Evolutionary conservation across 306 rosid species (phyloP), one percentile per base, ranked within the genome.

Genomic region (Sindora glabra): DNA sequence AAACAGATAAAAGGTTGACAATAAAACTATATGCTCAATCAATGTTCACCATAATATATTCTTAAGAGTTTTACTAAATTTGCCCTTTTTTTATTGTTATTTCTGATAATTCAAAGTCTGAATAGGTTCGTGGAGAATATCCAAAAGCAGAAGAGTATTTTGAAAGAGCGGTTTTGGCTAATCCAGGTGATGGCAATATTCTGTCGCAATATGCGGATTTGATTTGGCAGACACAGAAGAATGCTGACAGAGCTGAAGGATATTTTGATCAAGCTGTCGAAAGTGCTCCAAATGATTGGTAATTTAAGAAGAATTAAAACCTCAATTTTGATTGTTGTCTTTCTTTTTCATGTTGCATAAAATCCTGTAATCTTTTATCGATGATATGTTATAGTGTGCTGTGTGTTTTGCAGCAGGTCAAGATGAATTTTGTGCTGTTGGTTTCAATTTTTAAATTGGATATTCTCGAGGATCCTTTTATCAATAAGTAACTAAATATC

Each of bases 221-320:
- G 27, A 81, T 84, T 62, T 90, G 95, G 97, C 74, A 64, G 37
- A 59, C 73, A 17, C 48, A 85, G n/a, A 85, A 75, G 71, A 73
- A 85, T 73, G 79, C 70, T 57, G 42, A 58, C 60, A 79, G 86
- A 65, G 95, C 95, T 55, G 87, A 79, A 77, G 53, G 24, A 32
- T 90, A 90, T 71, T 83, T 74, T 73, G 68, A 83, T 66, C 90
- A 71, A 83, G 96, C 97, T 51, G 75, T 85, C 62, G 46, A 79
- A 75, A 64, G 62, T 57, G 58, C 87, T 29, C 95, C 95, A 1
- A 69, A 81, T 39, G 85, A 90, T 69, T 71, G 95, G 94, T 89
- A 49, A 59, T 73, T n/a, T n/a, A n/a, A n/a, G n/a, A n/a, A n/a
- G n/a, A n/a, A n/a, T n/a, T n/a, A n/a, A n/a, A n/a, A 56, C 36